Percentiles rank a stretch among this genome's conserved stretches.
Conservation (phyloP, 2,329 filamentous ascomycete species). For the Ophiostoma triangulosporum region DNA sequence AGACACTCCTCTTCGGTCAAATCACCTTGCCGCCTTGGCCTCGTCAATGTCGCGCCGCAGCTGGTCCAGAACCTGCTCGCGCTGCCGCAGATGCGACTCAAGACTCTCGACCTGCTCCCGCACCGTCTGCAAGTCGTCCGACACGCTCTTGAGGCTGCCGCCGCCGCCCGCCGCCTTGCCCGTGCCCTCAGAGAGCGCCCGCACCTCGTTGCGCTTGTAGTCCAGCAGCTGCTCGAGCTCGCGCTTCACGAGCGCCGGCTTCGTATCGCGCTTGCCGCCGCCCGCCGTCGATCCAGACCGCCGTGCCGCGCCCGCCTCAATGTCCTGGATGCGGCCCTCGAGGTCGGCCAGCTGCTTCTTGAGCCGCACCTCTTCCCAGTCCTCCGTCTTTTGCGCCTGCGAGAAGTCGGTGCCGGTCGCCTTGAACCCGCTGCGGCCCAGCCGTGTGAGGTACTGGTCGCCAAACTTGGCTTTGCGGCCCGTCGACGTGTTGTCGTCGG, state of each 20-base stretch:
- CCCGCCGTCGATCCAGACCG: slow-evolving; percentile 19
- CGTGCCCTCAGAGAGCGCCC: slow-evolving; percentile 59
- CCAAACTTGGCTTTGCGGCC: slow-evolving; percentile 95
- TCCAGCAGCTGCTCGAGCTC: slow-evolving; percentile 90
- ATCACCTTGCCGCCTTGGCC: slow-evolving; percentile 48
- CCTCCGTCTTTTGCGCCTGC: slow-evolving; percentile 62
- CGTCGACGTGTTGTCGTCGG: slow-evolving; percentile 67
- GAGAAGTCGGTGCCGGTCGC: slow-evolving; percentile 83
- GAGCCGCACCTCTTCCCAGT: slow-evolving; percentile 94
- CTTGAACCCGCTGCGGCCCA: slow-evolving; percentile 73
- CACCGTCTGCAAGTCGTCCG: slow-evolving; percentile 81
- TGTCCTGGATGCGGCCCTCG: slow-evolving; percentile 72
- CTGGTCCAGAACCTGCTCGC: slow-evolving; percentile 63
- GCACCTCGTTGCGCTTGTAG: slow-evolving; percentile 74
- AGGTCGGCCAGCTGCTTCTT: slow-evolving; percentile 86
- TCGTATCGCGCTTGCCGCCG: slow-evolving; percentile 56
- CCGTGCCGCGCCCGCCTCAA: slow-evolving; percentile 58
- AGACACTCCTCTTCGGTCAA: slow-evolving; percentile 9
- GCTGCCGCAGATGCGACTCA: slow-evolving; percentile 64
- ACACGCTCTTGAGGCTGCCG: slow-evolving; percentile 59
- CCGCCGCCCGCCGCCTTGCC: slow-evolving; percentile 52
- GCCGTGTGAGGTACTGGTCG: slow-evolving; percentile 83
- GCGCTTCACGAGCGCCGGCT: slow-evolving; percentile 83
- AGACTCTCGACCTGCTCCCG: slow-evolving; percentile 87
- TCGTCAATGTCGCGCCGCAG: slow-evolving; percentile 69